Evolutionary conservation across 2,329 filamentous ascomycete genomes (phyloP).

Genomic region (Remersonia thermophila): DNA sequence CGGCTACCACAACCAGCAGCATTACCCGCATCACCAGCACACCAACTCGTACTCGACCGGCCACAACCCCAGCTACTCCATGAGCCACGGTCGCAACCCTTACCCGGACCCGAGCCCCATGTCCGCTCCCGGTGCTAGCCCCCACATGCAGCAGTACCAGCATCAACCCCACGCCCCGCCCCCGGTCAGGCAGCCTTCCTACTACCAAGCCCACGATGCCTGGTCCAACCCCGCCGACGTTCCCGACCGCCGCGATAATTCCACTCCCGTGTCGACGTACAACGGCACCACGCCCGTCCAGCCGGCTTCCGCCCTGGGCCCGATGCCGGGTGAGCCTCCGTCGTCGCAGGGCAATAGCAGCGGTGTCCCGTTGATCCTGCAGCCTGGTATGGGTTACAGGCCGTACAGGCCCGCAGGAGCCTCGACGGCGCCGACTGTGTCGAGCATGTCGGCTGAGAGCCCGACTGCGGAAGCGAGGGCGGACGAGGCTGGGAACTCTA

Average conservation of each 20-base stretch:
- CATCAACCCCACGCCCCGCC: not conserved
- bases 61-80: not conserved
- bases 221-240: not conserved
- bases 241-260: conserved; percentile 1
- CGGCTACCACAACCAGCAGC: conserved; percentile 1
- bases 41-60: not conserved
- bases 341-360: not conserved
- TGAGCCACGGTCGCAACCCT: not conserved
- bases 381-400: conserved; percentile 10
- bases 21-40: not conserved
- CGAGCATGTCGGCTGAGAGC: not conserved
- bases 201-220: not conserved
- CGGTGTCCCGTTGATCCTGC: conserved; percentile 9
- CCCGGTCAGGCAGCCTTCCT: not conserved
- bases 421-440: not conserved
- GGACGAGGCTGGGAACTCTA: not conserved
- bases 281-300: conserved; percentile 4
- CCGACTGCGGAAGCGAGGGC: not conserved
- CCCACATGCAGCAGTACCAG: not conserved
- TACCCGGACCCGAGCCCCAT: not conserved
- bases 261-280: conserved; percentile 7
- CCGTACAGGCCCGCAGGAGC: conserved; percentile 5
- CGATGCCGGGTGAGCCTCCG: conserved; percentile 4
- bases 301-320: conserved; percentile 7
- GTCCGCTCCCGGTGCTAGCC: not conserved